Conservation (phyloP, 176 grass and related monocot species). For the Carex pumila region DNA sequence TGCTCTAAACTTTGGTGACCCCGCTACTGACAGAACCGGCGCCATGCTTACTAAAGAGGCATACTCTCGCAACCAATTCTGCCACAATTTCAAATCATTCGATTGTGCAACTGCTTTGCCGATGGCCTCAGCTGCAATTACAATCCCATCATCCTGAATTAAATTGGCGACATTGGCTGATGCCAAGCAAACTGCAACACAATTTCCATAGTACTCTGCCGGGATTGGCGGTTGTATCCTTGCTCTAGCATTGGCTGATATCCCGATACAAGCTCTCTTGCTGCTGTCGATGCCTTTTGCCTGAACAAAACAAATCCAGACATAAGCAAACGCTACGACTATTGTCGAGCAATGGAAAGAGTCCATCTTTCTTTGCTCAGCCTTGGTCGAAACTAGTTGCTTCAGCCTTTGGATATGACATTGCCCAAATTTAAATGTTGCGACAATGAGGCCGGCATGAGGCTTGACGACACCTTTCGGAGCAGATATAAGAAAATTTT, state of each 20-base stretch:
- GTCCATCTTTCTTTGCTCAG: background rate
- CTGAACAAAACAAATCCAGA: constrained; percentile 28
- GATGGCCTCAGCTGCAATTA: background rate
- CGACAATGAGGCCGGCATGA: background rate
- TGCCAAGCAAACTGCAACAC: background rate
- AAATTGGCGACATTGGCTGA: constrained; percentile 1
- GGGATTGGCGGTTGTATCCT: constrained; percentile 24
- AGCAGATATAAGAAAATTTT: constrained; percentile 11
- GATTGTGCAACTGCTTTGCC: background rate
- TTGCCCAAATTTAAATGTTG: constrained; percentile 19
- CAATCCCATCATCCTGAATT: background rate
- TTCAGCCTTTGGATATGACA: constrained; percentile 22
- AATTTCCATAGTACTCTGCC: constrained; percentile 40
- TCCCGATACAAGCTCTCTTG: background rate
- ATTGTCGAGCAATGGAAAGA: background rate
- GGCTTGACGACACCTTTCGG: background rate
- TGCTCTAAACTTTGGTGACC: constrained; percentile 35
- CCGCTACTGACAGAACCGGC: background rate
- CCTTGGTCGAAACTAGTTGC: background rate
- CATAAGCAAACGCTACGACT: constrained; percentile 16
- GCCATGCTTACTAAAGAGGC: background rate
- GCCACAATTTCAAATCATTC: background rate
- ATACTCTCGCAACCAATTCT: background rate
- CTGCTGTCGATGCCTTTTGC: background rate
- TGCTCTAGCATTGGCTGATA: constrained; percentile 29